phyloP scores from a whole-genome alignment of 495 filamentous ascomycete species.

The Bacidia rubella region DNA sequence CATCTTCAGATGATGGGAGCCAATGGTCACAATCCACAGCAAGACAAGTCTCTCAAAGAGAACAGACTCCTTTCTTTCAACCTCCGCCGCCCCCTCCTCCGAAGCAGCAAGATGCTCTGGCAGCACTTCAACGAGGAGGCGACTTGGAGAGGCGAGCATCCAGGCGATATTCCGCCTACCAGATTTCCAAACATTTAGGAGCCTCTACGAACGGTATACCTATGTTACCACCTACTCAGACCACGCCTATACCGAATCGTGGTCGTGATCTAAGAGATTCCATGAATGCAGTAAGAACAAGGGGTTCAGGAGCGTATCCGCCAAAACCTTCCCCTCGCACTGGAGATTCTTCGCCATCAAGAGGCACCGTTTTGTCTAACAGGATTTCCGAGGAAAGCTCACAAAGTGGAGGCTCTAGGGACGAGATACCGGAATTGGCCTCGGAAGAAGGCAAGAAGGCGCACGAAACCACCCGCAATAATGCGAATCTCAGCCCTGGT shows the following conservation, averaged over 20 bases:
- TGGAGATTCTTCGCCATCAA: constrained; percentile 47
- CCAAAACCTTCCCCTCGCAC: constrained; percentile 41
- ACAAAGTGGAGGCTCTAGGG: constrained; percentile 29
- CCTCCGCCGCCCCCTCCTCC: constrained; percentile 67
- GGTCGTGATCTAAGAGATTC: constrained; percentile 82
- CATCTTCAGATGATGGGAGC: constrained; percentile 45
- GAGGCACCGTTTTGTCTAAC: constrained; percentile 35
- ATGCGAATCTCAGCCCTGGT: constrained; percentile 28
- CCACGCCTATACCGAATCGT: constrained; percentile 75
- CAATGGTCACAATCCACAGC: constrained; percentile 25
- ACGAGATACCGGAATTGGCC: constrained; percentile 25
- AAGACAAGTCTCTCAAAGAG: constrained; percentile 22
- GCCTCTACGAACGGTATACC: constrained; percentile 68
- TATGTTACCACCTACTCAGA: constrained; percentile 67
- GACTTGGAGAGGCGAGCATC: constrained; percentile 91
- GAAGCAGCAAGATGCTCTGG: constrained; percentile 79
- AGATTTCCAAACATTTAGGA: constrained; percentile 86
- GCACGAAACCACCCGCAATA: constrained; percentile 49
- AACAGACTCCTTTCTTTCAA: constrained; percentile 30
- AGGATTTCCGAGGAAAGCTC: constrained; percentile 53
- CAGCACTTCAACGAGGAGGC: constrained; percentile 77
- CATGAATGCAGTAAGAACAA: constrained; percentile 74
- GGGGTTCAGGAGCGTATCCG: constrained; percentile 56
- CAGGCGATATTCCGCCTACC: constrained; percentile 84
- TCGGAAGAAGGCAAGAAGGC: constrained; percentile 32